Conservation (phyloP, 306 rosid species). For the Prinsepia uniflora region DNA sequence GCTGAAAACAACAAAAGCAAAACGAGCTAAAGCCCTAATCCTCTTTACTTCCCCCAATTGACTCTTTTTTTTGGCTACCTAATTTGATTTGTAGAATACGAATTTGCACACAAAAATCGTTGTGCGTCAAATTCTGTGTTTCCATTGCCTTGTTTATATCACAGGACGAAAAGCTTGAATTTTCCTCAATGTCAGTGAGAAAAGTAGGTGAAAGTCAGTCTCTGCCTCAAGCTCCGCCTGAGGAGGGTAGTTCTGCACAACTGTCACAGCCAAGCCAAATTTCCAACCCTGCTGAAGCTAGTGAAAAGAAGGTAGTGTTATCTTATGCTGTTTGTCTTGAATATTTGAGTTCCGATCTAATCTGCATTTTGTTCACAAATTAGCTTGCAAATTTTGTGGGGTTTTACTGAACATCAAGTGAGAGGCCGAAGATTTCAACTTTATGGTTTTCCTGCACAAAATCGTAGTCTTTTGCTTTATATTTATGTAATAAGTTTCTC, state of each 20-base stretch:
- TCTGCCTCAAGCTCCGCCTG: slow-evolving; percentile 26
- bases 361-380: not conserved
- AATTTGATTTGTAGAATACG: not conserved
- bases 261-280: slow-evolving; percentile 59
- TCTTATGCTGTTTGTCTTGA: not conserved
- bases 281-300: slow-evolving; percentile 57
- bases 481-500: not conserved
- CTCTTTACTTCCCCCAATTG: not conserved
- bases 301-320: slow-evolving; percentile 52
- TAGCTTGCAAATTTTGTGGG: not conserved
- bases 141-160: not conserved
- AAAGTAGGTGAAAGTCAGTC: slow-evolving; percentile 49
- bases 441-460: not conserved
- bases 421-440: not conserved
- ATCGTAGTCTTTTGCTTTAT: not conserved
- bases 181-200: slow-evolving; percentile 42
- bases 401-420: not conserved
- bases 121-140: not conserved
- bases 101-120: not conserved
- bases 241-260: slow-evolving; percentile 60
- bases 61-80: not conserved
- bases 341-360: not conserved
- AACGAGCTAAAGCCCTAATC: slow-evolving; percentile 20
- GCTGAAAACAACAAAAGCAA: not conserved
- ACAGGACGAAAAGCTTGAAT: slow-evolving; percentile 8